Percentiles rank a stretch among this genome's conserved stretches.
These are phyloP conservation scores for Urochloa ruziziensis DNA, from an alignment of 176 grass and related monocot species.

Conservation along the genomic window DNA sequence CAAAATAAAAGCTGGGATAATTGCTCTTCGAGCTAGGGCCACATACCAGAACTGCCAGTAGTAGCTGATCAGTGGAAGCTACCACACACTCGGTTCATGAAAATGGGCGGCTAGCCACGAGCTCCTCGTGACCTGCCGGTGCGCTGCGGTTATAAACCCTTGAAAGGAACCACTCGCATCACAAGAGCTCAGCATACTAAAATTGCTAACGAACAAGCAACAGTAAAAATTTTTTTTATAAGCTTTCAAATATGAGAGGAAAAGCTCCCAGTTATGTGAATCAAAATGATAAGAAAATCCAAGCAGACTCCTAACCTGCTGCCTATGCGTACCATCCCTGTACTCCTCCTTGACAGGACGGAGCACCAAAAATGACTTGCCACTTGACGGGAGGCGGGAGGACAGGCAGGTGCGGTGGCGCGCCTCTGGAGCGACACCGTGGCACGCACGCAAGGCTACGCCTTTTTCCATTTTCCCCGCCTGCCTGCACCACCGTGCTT, in stretches of 20 bases:
- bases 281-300: background rate
- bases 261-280: no score
- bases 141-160: background rate
- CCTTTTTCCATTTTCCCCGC: background rate
- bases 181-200: background rate
- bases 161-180: background rate
- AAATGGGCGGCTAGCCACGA: background rate
- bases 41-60: background rate
- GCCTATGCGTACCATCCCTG: background rate
- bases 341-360: background rate
- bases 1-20: background rate
- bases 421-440: background rate
- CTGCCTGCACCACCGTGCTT: background rate
- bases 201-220: background rate
- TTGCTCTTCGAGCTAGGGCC: background rate
- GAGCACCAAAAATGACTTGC: constrained; percentile 3
- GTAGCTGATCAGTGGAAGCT: background rate
- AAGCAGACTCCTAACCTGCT: background rate
- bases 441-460: background rate
- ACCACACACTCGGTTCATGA: background rate
- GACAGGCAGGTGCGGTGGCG: background rate
- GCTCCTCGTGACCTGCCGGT: background rate
- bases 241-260: background rate
- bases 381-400: background rate
- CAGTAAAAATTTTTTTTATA: background rate